phyloP scores from a whole-genome alignment of 768 basidiomycete genomes.

The Asterophora lycoperdoides region DNA sequence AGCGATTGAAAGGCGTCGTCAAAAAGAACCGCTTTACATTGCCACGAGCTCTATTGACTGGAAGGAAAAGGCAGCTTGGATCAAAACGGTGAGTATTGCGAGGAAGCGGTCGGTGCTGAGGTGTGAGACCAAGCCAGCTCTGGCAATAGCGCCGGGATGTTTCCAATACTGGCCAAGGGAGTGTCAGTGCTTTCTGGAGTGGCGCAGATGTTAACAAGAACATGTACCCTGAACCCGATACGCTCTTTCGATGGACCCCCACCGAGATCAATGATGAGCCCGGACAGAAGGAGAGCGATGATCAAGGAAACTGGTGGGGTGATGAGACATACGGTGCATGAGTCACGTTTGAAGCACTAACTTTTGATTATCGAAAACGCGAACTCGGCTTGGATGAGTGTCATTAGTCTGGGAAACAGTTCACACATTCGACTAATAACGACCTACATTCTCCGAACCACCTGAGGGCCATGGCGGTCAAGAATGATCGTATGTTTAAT shows the following conservation, averaged over 20 bases:
- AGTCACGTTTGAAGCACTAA: conserved; percentile 23
- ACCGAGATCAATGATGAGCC: conserved; percentile 72
- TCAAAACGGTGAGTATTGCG: conserved; percentile 39
- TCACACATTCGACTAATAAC: background rate
- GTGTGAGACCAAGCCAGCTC: conserved; percentile 37
- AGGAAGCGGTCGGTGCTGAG: conserved; percentile 46
- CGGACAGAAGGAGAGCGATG: conserved; percentile 53
- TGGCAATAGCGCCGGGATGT: conserved; percentile 58
- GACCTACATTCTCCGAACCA: conserved; percentile 62
- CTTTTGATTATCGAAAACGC: conserved; percentile 62
- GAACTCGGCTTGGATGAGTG: conserved; percentile 49
- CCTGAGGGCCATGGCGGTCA: conserved; percentile 19
- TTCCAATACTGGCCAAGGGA: conserved; percentile 51
- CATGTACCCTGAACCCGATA: conserved; percentile 58
- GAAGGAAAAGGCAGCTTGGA: conserved; percentile 68
- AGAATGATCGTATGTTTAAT: too few relatives aligned
- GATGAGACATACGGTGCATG: background rate
- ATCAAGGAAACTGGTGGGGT: conserved; percentile 49
- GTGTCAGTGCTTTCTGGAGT: background rate
- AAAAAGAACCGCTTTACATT: conserved; percentile 40
- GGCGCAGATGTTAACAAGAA: conserved; percentile 16
- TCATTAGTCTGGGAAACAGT: background rate
- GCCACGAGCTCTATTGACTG: conserved; percentile 75
- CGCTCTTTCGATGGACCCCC: conserved; percentile 67
- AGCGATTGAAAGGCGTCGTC: conserved; percentile 1